Evolutionary conservation across 2,329 filamentous ascomycete genomes (phyloP).

Genomic region (Talaromyces islandicus): DNA sequence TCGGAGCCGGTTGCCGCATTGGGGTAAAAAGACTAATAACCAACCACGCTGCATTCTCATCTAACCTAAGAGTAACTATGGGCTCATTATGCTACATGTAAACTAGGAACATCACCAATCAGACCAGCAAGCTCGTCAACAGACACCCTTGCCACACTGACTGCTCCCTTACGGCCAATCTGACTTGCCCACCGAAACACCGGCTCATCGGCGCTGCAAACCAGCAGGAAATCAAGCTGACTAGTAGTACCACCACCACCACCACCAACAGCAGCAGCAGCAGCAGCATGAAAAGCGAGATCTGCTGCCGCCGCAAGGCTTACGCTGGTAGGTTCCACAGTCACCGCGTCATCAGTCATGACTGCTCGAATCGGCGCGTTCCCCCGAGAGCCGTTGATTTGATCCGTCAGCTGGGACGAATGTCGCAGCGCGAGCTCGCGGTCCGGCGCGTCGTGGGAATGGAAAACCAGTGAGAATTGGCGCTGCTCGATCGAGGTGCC

Average conservation of each 20-base stretch:
- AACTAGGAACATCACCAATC: not conserved
- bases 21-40: not conserved
- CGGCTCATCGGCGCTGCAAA: constrained; percentile 82
- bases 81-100: not conserved
- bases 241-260: no score
- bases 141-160: constrained; percentile 68
- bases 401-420: constrained; percentile 80
- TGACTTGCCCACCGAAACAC: constrained; percentile 92
- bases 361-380: constrained; percentile 76
- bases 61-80: no score
- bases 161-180: constrained; percentile 57
- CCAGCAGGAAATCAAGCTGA: constrained; percentile 84
- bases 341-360: constrained; percentile 69
- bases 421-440: constrained; percentile 69
- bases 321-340: constrained; percentile 78
- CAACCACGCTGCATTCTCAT: not conserved
- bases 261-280: not conserved
- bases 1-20: no score
- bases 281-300: constrained; percentile 56
- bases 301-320: constrained; percentile 77
- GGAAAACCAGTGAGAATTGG: constrained; percentile 79
- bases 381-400: constrained; percentile 88
- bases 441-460: constrained; percentile 75
- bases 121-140: not conserved
- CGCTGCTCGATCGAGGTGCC: constrained; percentile 80